Evolutionary conservation across 2,329 filamentous ascomycete species (phyloP).

Genomic region (Sclerotinia minor): DNA sequence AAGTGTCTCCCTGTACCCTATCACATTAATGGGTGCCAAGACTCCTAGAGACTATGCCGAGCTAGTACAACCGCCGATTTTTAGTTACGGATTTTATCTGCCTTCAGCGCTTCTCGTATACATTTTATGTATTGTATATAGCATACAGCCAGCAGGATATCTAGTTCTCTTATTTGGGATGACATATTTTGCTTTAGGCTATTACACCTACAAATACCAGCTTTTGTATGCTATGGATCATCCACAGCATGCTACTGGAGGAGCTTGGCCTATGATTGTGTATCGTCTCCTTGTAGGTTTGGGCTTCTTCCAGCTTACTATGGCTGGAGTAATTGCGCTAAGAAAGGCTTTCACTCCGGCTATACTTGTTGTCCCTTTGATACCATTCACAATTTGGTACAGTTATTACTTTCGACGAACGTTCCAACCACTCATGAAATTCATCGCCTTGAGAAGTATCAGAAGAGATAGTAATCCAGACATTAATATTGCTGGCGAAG

Average conservation of each 20-base stretch:
- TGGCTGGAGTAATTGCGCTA: constrained; percentile 81
- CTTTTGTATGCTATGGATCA: constrained; percentile 98
- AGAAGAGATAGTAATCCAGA: constrained; percentile 58
- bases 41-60: constrained; percentile 89
- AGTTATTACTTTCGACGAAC: constrained; percentile 76
- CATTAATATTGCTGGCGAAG: constrained; percentile 47
- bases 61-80: constrained; percentile 76
- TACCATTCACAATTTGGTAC: constrained; percentile 84
- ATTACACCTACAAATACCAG: constrained; percentile 96
- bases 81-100: constrained; percentile 95
- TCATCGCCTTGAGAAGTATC: constrained; percentile 88
- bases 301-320: constrained; percentile 85
- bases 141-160: constrained; percentile 77
- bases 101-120: constrained; percentile 91
- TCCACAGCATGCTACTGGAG: constrained; percentile 87
- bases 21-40: constrained; percentile 74
- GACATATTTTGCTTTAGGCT: constrained; percentile 79
- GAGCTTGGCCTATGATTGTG: constrained; percentile 95
- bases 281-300: constrained; percentile 85
- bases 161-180: constrained; percentile 79
- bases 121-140: constrained; percentile 95
- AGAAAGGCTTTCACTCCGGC: constrained; percentile 72
- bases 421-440: constrained; percentile 86
- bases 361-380: constrained; percentile 70
- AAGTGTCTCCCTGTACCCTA: constrained; percentile 77